Evolutionary conservation across 192 early-diverging fungal species (phyloP), one percentile per base, ranked within the genome.

Genomic region (Geosiphon pyriformis): DNA sequence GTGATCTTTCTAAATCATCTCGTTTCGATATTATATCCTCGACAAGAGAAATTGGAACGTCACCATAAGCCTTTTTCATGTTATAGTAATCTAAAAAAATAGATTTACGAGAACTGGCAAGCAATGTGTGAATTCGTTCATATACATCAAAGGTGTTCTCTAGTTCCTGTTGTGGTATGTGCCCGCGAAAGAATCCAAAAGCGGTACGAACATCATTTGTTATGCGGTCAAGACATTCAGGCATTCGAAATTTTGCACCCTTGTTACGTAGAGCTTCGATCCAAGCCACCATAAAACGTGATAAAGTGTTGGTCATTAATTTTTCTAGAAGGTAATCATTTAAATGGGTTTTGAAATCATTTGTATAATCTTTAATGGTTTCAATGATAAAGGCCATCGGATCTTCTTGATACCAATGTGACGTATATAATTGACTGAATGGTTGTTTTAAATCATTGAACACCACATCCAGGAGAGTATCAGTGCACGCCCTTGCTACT

Each of bases 301-400:
- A 93, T 71, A 96, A 71, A 65, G 94, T 84, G 68, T 94, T 93
- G 33, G 91, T 86, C 69, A 90, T 84, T 57, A 96, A 78, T 61
- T 91, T 94, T 63, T 80, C 82, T 79, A 92, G 93, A 67, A 99
- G 77, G 70, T 93, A 93, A 61, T 92, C 88, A 70, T 94, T 84
- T 80, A 99, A 77, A 68, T 93, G 88, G 60, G 80, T 80, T 62
- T 84, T 82, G 67, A 94, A 95, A 70, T 99, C 95, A 31, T 84
- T 78, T 67, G 83, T 88, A 78, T 99, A 98, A 74, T 99, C 97
- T 69, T 91, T 90, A n/a, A 98, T 76, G 20, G 95, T 98, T 61
- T 87, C 94, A 20, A 97, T 85, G 25, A 99, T 86, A 1, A 90
- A 77, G 51, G 84, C 80, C 86, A 99, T 87, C 55, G 94, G 70